Evolutionary conservation across 192 early-diverging fungal species (phyloP).

Genomic region (Coemansia sp.): DNA sequence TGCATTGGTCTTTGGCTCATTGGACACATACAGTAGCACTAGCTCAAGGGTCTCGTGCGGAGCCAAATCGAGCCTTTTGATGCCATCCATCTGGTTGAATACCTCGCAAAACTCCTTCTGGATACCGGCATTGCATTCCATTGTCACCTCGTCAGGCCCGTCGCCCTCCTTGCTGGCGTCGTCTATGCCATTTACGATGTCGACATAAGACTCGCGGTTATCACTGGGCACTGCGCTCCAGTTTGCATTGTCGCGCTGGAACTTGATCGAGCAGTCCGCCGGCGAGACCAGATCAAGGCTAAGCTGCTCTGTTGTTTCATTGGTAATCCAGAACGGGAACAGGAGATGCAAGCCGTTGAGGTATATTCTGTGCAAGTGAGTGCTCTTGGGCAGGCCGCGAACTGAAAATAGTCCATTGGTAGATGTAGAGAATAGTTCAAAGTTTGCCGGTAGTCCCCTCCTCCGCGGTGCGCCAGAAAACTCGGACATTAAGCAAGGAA

Average conservation of each 20-base stretch:
- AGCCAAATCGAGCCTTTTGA: conserved; percentile 65
- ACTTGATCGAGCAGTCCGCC: conserved; percentile 13
- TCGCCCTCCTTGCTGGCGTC: not conserved
- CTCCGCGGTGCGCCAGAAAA: conserved; percentile 4
- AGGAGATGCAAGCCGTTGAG: conserved; percentile 45
- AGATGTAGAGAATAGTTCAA: conserved; percentile 13
- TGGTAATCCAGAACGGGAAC: conserved; percentile 49
- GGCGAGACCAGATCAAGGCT: conserved; percentile 13
- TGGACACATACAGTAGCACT: conserved; percentile 73
- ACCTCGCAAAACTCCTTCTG: conserved; percentile 78
- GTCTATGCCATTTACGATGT: not conserved
- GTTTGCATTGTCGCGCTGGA: conserved; percentile 48
- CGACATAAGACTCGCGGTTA: conserved; percentile 32
- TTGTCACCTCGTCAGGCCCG: conserved; percentile 11
- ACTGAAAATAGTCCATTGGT: conserved; percentile 29
- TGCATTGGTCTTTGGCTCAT: not conserved
- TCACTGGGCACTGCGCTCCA: conserved; percentile 29
- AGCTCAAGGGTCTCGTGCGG: conserved; percentile 68
- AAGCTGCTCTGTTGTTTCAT: conserved; percentile 14
- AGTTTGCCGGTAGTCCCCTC: conserved; percentile 27
- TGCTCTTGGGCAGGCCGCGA: conserved; percentile 29
- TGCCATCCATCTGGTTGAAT: conserved; percentile 89
- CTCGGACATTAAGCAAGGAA: conserved; percentile 1
- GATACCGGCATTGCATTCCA: conserved; percentile 29
- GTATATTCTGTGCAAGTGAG: conserved; percentile 44